These are phyloP conservation scores for Cryphonectria japonica DNA, from an alignment of 2,329 filamentous ascomycete species.

Conservation along the genomic window DNA sequence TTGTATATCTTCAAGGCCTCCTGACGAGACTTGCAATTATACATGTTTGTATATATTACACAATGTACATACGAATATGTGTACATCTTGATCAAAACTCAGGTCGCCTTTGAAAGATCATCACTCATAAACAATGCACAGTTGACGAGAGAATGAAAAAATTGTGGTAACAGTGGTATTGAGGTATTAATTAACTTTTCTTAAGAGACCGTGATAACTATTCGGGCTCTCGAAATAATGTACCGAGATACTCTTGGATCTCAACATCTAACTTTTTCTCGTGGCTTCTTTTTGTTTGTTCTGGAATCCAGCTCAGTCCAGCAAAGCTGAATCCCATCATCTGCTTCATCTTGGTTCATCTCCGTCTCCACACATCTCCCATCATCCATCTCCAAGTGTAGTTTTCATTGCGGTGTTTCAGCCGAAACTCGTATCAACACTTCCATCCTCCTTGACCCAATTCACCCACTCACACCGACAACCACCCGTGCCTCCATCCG, in stretches of 20 bases:
- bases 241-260: neutral
- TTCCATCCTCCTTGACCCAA: conserved; percentile 40
- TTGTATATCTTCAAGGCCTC: no score
- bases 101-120: no score
- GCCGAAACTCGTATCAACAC: conserved; percentile 12
- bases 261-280: neutral
- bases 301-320: neutral
- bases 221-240: neutral
- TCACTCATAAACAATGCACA: no score
- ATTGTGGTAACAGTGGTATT: neutral
- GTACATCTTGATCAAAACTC: no score
- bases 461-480: conserved; percentile 67
- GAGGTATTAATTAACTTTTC: neutral
- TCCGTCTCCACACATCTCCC: neutral
- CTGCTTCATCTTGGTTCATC: neutral
- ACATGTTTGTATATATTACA: neutral
- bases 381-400: no score
- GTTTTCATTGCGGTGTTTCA: neutral
- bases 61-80: no score
- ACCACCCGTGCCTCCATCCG: conserved; percentile 66
- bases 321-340: neutral
- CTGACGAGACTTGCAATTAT: neutral
- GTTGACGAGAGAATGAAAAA: no score
- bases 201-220: neutral
- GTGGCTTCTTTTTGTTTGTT: neutral